Percentiles rank a stretch among this genome's conserved stretches.
Evolutionary conservation across 2,329 filamentous ascomycete species (phyloP).

Genomic region (Phialophora verrucosa): DNA sequence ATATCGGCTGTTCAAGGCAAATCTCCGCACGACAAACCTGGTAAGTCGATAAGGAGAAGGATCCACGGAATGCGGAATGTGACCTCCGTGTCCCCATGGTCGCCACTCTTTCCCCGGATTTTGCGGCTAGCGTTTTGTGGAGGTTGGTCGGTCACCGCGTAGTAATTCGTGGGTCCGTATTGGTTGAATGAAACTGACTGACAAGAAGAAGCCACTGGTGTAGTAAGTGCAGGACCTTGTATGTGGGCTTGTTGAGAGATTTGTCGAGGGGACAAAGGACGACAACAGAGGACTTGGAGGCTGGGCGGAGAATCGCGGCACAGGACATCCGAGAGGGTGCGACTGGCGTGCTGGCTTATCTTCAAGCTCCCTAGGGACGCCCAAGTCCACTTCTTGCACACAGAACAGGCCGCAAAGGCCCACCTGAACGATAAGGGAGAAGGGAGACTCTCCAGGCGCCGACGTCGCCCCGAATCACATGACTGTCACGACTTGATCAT

Average conservation of each 20-base stretch:
- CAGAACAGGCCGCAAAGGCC: neutral
- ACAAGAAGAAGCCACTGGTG: neutral
- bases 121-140: conserved; percentile 8
- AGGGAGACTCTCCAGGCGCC: neutral
- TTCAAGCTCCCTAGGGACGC: neutral
- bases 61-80: conserved; percentile 21
- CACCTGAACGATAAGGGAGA: neutral
- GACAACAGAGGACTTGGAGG: neutral
- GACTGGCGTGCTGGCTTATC: neutral
- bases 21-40: neutral
- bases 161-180: neutral
- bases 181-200: neutral
- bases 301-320: conserved; percentile 1
- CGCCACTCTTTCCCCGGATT: conserved; percentile 18
- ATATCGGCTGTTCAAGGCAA: neutral
- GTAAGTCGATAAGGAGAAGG: conserved; percentile 13
- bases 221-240: neutral
- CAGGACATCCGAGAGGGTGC: neutral
- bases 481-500: neutral
- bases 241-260: neutral
- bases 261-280: neutral
- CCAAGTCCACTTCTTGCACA: too few species aligned
- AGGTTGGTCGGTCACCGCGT: neutral
- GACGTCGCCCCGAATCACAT: neutral
- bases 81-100: conserved; percentile 18